Evolutionary conservation across 2,329 filamentous ascomycete species (phyloP).

Genomic region (Aureobasidium pullulans): DNA sequence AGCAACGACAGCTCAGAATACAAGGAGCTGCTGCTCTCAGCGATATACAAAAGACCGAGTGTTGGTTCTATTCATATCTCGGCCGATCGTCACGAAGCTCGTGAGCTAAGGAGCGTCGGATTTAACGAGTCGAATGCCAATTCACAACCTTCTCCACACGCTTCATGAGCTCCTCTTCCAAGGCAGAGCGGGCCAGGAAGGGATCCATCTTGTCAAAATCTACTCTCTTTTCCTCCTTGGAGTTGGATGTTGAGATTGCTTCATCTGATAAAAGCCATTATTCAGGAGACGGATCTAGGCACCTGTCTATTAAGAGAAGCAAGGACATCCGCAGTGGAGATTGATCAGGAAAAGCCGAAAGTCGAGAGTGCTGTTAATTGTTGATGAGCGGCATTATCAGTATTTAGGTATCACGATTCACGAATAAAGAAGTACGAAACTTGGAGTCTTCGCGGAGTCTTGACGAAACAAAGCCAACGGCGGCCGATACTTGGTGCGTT

Average conservation of each 20-base stretch:
- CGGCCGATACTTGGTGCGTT: background rate
- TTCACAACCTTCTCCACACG: background rate
- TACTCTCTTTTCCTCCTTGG: background rate
- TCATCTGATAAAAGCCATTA: background rate
- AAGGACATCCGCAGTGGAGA: background rate
- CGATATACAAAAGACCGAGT: background rate
- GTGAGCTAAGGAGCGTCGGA: background rate
- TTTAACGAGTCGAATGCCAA: background rate
- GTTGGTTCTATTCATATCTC: background rate
- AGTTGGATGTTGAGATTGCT: background rate
- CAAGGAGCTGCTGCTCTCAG: background rate
- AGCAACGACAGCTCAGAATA: background rate
- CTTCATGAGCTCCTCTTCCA: background rate
- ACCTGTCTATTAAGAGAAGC: background rate
- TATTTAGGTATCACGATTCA: background rate
- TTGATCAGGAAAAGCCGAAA: background rate
- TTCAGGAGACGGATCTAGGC: background rate
- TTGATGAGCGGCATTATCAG: background rate
- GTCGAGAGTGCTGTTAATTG: background rate
- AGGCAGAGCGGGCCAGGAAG: conserved; percentile 1
- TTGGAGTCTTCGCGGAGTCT: background rate
- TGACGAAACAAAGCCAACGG: conserved; percentile 6
- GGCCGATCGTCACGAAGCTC: conserved; percentile 1
- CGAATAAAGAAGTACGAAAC: background rate
- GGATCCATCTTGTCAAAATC: background rate